phyloP scores from a whole-genome alignment of 2,329 filamentous ascomycete genomes.

The Cordyceps fumosorosea region DNA sequence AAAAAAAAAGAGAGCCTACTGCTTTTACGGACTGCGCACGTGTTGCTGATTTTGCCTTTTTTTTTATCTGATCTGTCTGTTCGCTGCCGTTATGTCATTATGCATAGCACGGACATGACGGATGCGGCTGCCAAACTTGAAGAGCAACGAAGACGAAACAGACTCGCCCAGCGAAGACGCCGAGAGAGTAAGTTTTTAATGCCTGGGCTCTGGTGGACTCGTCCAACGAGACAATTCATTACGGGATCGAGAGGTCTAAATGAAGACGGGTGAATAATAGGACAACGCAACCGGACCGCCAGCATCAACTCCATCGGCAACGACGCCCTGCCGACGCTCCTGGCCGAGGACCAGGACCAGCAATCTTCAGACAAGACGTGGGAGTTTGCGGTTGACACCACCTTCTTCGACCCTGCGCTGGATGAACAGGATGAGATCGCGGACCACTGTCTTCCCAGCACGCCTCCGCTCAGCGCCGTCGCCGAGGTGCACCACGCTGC shows the following conservation, averaged over 20 bases:
- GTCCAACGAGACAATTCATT: not conserved
- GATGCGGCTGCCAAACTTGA: constrained; percentile 8
- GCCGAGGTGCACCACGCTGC: not conserved
- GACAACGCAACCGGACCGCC: constrained; percentile 2
- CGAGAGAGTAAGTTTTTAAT: not conserved
- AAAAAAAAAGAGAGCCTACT: not conserved
- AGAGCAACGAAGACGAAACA: constrained; percentile 5
- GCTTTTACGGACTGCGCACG: not conserved
- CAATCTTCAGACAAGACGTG: not conserved
- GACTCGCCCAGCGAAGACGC: constrained; percentile 6
- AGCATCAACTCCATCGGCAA: not conserved
- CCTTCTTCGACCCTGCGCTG: not conserved
- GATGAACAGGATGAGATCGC: not conserved
- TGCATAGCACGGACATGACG: not conserved
- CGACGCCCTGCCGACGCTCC: not conserved
- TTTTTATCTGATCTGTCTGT: not conserved
- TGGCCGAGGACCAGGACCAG: not conserved
- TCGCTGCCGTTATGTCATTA: not conserved
- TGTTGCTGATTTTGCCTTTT: not conserved
- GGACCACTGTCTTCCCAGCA: not conserved
- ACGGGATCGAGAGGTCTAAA: not conserved
- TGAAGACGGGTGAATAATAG: not conserved
- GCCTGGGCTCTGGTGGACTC: not conserved
- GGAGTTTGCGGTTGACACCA: not conserved
- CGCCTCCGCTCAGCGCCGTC: not conserved